Evolutionary conservation across 2,329 filamentous ascomycete species (phyloP).

Genomic region (Scedosporium aurantiacum): DNA sequence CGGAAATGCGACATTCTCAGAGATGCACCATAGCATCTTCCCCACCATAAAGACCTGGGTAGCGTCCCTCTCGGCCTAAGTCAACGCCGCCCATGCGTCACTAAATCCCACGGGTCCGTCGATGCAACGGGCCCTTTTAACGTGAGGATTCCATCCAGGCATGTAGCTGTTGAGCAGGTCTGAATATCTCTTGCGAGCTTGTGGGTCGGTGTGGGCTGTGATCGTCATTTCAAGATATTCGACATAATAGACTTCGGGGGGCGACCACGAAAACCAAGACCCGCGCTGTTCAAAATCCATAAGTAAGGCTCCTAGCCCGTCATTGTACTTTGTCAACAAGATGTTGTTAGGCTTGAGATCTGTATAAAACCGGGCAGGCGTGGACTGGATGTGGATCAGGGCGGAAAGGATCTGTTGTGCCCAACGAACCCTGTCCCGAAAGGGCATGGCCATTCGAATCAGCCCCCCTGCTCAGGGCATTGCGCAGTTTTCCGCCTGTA

Average conservation of each 20-base stretch:
- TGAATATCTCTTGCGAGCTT: too few relatives aligned
- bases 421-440: not conserved
- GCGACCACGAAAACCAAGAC: conserved; percentile 4
- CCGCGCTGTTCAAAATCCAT: conserved; percentile 6
- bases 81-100: not conserved
- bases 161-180: too few relatives aligned
- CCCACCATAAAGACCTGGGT: conserved; percentile 6
- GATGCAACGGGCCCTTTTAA: not conserved
- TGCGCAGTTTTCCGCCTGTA: not conserved
- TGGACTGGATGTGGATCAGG: not conserved
- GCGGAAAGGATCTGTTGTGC: not conserved
- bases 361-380: not conserved
- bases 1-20: not conserved
- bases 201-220: too few relatives aligned
- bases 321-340: too few relatives aligned
- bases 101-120: not conserved
- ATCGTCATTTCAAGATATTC: not conserved
- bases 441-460: too few relatives aligned
- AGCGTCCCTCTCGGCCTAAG: not conserved
- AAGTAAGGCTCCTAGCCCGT: not conserved
- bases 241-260: conserved; percentile 3
- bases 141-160: not conserved
- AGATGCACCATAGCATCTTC: conserved; percentile 8
- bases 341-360: conserved; percentile 6
- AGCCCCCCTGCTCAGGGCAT: not conserved